Evolutionary conservation across 1,284 basidiomycete genomes (phyloP).

Genomic region (Heterobasidion annosum): DNA sequence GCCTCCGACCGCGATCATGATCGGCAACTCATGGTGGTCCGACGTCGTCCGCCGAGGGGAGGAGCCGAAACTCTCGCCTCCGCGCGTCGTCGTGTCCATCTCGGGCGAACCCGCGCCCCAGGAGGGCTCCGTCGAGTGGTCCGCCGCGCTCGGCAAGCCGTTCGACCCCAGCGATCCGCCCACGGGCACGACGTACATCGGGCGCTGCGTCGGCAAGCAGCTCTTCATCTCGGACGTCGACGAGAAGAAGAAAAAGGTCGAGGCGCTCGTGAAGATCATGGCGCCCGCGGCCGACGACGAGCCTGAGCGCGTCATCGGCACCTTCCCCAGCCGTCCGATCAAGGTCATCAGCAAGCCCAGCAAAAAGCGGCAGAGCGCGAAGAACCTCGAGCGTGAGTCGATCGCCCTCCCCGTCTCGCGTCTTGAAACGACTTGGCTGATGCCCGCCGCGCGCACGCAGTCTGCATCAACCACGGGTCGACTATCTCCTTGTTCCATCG

Average conservation of each 20-base stretch:
- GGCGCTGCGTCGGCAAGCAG: constrained; percentile 84
- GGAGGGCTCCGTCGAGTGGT: constrained; percentile 81
- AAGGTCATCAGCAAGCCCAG: constrained; percentile 96
- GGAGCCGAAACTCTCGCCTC: constrained; percentile 67
- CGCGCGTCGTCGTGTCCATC: constrained; percentile 82
- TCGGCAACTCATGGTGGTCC: constrained; percentile 94
- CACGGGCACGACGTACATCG: constrained; percentile 73
- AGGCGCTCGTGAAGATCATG: constrained; percentile 83
- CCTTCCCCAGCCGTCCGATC: constrained; percentile 87
- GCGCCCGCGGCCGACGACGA: constrained; percentile 74
- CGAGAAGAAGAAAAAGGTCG: constrained; percentile 87
- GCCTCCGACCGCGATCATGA: constrained; percentile 89
- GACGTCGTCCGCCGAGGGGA: constrained; percentile 63
- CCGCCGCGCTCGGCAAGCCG: constrained; percentile 69
- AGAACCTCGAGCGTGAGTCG: constrained; percentile 85
- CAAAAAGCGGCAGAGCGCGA: constrained; percentile 92
- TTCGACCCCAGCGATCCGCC: constrained; percentile 78
- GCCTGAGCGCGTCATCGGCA: constrained; percentile 73
- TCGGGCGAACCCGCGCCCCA: constrained; percentile 84
- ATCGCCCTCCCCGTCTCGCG: neutral
- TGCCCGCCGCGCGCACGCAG: constrained; percentile 25
- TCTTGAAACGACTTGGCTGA: neutral
- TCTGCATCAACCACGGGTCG: constrained; percentile 92
- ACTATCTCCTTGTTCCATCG: constrained; percentile 95
- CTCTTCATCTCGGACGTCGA: constrained; percentile 87